These are phyloP conservation scores for Gynostemma pentaphyllum DNA, from an alignment of 306 rosid species.

Conservation along the genomic window DNA sequence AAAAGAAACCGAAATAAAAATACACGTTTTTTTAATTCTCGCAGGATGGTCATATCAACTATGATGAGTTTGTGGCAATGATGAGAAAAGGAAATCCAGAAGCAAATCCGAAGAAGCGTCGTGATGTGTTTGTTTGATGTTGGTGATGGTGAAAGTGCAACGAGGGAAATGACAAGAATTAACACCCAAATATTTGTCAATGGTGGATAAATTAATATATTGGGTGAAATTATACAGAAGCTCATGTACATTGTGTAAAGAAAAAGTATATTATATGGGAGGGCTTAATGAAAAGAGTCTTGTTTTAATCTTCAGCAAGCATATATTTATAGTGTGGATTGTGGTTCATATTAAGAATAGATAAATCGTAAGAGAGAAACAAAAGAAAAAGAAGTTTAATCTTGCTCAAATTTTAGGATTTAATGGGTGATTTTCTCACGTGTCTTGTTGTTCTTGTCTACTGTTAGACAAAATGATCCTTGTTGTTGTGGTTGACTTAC, in stretches of 20 bases:
- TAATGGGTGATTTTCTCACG: constrained; percentile 12
- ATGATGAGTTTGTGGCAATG: constrained; percentile 92
- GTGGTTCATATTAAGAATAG: background rate
- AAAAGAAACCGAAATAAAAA: background rate
- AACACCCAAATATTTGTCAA: background rate
- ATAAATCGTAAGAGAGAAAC: background rate
- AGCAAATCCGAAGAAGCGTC: constrained; percentile 56
- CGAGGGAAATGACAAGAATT: background rate
- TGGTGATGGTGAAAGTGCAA: background rate
- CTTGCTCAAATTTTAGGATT: constrained; percentile 5
- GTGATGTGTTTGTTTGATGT: constrained; percentile 36
- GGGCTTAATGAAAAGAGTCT: background rate
- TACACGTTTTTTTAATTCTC: background rate
- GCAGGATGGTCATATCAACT: constrained; percentile 92
- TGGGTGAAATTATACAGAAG: background rate
- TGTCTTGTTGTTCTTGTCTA: background rate
- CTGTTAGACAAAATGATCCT: background rate
- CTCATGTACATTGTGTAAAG: constrained; percentile 5
- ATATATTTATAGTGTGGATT: background rate
- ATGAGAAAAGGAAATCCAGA: constrained; percentile 88
- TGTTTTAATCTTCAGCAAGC: background rate
- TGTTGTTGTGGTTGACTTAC: background rate
- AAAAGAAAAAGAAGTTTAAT: background rate
- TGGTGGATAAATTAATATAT: background rate
- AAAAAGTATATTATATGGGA: too few relatives aligned